These are phyloP conservation scores for Phytophthora boehmeriae DNA, from an alignment of 352 stramenopile species.

Conservation along the genomic window DNA sequence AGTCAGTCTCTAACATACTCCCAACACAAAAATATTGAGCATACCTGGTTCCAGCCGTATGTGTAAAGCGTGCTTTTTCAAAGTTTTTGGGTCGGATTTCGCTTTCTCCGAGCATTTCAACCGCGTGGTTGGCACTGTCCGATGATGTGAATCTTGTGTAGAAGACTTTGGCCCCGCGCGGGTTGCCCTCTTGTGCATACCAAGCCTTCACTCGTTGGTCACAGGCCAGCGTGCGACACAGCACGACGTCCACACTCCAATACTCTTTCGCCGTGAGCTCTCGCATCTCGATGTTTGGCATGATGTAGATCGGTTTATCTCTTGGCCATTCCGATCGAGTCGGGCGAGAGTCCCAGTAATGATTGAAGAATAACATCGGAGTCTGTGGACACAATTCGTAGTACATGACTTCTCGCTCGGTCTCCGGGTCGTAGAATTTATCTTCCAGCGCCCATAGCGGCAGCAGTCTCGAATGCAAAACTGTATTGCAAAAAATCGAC, in stretches of 20 bases:
- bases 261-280: slow-evolving; percentile 52
- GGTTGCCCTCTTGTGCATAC: slow-evolving; percentile 52
- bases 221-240: slow-evolving; percentile 57
- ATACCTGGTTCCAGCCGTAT: slow-evolving; percentile 55
- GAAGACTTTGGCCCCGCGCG: slow-evolving; percentile 36
- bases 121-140: slow-evolving; percentile 26
- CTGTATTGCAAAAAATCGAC: slow-evolving; percentile 11
- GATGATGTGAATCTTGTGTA: slow-evolving; percentile 54
- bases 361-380: slow-evolving; percentile 55
- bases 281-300: slow-evolving; percentile 61
- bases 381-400: slow-evolving; percentile 55
- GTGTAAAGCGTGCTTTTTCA: slow-evolving; percentile 38
- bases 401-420: slow-evolving; percentile 37
- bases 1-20: neutral
- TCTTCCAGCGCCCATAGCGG: slow-evolving; percentile 37
- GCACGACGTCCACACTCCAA: slow-evolving; percentile 53
- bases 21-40: neutral
- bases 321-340: slow-evolving; percentile 20
- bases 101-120: slow-evolving; percentile 20
- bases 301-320: slow-evolving; percentile 49
- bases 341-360: slow-evolving; percentile 45
- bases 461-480: slow-evolving; percentile 39
- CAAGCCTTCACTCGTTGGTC: slow-evolving; percentile 49
- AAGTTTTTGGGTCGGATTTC: slow-evolving; percentile 46
- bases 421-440: slow-evolving; percentile 29